Base-by-base conservation (phyloP, 2,329 filamentous ascomycete species). In the Colletotrichum limetticola region DNA sequence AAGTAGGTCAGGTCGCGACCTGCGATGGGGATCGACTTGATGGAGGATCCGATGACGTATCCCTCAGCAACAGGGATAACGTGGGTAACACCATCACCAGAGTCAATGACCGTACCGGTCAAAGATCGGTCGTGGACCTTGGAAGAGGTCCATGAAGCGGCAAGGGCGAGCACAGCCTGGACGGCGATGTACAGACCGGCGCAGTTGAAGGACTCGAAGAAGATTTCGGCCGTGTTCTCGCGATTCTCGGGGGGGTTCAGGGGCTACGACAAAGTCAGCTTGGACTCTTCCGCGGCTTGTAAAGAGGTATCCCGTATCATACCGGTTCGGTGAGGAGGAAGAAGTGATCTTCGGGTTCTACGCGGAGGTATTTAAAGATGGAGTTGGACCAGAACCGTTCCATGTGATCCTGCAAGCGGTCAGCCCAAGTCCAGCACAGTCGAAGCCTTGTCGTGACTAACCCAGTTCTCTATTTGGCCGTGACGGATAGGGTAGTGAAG, bases 331-430 rank as follows among this genome's bases (percentile, higher is more conserved):
- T 99, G 73, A 99, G 91, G 75, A 99, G 91, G 84, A 99, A 99
- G 87, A 98, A 95, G 85, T 99, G 97, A 82, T 99, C 97, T 86
- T 99, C 97, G 35, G 97, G 97, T 85, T 99, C 97, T 77, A 99
- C 97, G 79, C 97, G 92, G 66, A 99, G 90, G 82, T 99, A 99
- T 84, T 99, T 99, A 91, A 99, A 99, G 86, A 99, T 99, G 75
- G 97, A 99, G 87, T 98, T 98, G 77, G 97, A 98, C 97, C 97
- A 99, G 87, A 98, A 99, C 75, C 97, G 93, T 85, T 99, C 97
- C 97, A 99, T 99, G 80, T 98, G 94, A 85, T 99, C 97, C 94
- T 97, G 77, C 6, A 73, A 67, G 74, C 57, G 74, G 79, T 84
- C 75, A 83, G 81, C 63, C 28, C 52, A 22, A n/a, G 12, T 24